phyloP scores from a whole-genome alignment of 2,329 filamentous ascomycete species.

The Sporothrix curviconia region DNA sequence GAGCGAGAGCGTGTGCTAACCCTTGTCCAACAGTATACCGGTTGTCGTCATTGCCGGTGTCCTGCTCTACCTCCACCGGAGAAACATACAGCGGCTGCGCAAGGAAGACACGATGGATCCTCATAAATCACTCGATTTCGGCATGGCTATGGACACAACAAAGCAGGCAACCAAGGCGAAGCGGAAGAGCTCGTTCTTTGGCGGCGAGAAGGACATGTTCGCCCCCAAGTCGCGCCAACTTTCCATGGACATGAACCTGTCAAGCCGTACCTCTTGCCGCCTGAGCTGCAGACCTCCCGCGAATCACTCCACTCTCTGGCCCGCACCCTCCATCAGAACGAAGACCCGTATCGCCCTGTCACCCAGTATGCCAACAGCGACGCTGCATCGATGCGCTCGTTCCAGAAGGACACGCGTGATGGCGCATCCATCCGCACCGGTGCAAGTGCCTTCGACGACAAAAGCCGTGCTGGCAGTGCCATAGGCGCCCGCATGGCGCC shows the following conservation, averaged over 20 bases:
- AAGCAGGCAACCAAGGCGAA: slow-evolving; percentile 32
- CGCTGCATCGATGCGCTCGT: slow-evolving; percentile 49
- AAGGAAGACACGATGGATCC: slow-evolving; percentile 79
- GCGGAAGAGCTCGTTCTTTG: slow-evolving; percentile 42
- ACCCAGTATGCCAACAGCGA: slow-evolving; percentile 52
- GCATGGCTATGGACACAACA: slow-evolving; percentile 52
- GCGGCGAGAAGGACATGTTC: slow-evolving; percentile 47
- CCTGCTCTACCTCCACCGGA: slow-evolving; percentile 70
- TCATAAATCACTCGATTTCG: slow-evolving; percentile 89
- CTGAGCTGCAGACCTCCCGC: slow-evolving; percentile 66
- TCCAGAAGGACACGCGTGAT: slow-evolving; percentile 34
- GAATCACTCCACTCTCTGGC: slow-evolving; percentile 85
- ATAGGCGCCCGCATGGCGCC: slow-evolving; percentile 18
- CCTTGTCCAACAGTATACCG: slow-evolving; percentile 76
- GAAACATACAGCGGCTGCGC: slow-evolving; percentile 63
- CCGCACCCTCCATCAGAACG: slow-evolving; percentile 62
- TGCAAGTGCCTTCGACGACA: slow-evolving; percentile 24
- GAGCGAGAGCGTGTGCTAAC: no score
- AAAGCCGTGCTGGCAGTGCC: slow-evolving; percentile 23
- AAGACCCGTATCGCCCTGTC: slow-evolving; percentile 76
- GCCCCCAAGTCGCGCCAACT: slow-evolving; percentile 46
- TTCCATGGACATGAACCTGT: slow-evolving; percentile 68
- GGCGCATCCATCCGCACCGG: slow-evolving; percentile 42
- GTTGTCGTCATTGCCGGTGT: slow-evolving; percentile 59
- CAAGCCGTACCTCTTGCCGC: slow-evolving; percentile 88